Evolutionary conservation across 2,329 filamentous ascomycete species (phyloP).

Genomic region (Zelopaecilomyces penicillatus): DNA sequence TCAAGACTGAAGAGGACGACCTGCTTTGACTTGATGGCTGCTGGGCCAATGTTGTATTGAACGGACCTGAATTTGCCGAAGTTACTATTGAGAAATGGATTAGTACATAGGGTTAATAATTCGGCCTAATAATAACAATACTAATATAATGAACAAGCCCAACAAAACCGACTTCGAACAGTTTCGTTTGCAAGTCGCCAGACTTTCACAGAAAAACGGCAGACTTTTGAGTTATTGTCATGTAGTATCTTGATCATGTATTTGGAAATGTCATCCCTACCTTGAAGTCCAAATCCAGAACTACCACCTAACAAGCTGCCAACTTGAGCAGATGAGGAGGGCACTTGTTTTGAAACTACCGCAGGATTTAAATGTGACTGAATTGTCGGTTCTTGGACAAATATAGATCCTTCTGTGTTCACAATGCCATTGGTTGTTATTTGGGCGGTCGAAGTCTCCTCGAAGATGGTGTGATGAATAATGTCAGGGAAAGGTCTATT

Average conservation of each 20-base stretch:
- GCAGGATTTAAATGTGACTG: neutral
- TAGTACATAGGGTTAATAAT: too few species aligned
- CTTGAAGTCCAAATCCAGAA: neutral
- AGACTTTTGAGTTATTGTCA: too few species aligned
- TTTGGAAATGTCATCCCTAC: neutral
- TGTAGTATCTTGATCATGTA: too few species aligned
- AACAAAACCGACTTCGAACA: too few species aligned
- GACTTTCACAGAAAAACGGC: too few species aligned
- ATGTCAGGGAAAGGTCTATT: slow-evolving; percentile 42
- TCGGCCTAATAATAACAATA: too few species aligned
- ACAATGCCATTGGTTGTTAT: slow-evolving; percentile 8
- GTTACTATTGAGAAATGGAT: too few species aligned
- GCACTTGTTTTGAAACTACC: neutral
- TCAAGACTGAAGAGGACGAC: neutral
- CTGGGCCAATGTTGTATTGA: too few species aligned
- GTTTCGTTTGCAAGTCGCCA: too few species aligned
- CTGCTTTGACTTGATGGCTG: too few species aligned
- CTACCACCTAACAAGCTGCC: neutral
- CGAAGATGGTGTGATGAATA: slow-evolving; percentile 48
- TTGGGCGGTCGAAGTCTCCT: slow-evolving; percentile 20
- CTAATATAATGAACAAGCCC: too few species aligned
- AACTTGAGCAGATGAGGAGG: neutral
- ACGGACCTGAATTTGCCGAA: too few species aligned
- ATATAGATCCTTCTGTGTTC: slow-evolving; percentile 19
- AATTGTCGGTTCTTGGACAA: slow-evolving; percentile 15